Percentiles rank a stretch among this genome's conserved stretches.
Evolutionary conservation across 108 stramenopile genomes (phyloP).

Genomic region (Cyclostephanos tholiformis): DNA sequence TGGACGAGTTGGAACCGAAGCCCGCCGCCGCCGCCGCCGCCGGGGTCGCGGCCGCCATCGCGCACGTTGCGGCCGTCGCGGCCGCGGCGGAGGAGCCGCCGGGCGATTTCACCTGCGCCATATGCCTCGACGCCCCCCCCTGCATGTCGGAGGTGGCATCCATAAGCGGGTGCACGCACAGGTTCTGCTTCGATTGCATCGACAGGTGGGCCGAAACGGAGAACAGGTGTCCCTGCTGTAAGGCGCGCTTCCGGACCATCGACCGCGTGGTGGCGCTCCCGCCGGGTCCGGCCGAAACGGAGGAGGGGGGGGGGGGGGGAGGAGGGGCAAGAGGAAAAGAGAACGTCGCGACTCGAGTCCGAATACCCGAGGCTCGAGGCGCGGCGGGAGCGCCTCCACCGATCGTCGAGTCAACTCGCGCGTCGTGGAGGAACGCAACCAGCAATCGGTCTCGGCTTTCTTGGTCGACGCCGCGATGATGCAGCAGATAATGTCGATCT

Average conservation of each 20-base stretch:
- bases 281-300: constrained; percentile 6
- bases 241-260: constrained; percentile 36
- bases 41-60: neutral
- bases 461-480: constrained; percentile 24
- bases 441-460: constrained; percentile 15
- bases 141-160: constrained; percentile 30
- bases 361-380: neutral
- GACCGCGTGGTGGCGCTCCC: constrained; percentile 32
- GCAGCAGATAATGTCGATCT: constrained; percentile 20
- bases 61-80: neutral
- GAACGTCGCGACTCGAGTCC: constrained; percentile 5
- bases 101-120: constrained; percentile 41
- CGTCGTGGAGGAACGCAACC: constrained; percentile 48
- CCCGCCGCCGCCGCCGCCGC: constrained; percentile 7
- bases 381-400: constrained; percentile 4
- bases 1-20: constrained; percentile 11
- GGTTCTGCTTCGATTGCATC: constrained; percentile 55
- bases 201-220: constrained; percentile 47
- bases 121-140: constrained; percentile 42
- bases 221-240: constrained; percentile 48
- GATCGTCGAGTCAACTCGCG: constrained; percentile 42
- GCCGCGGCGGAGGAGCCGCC: neutral
- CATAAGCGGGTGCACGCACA: constrained; percentile 38
- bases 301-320: neutral
- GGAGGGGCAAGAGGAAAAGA: constrained; percentile 18